A percentile compares a stretch with the other conserved stretches of the same genome.
These are phyloP conservation scores for Pelargonium nanum DNA, from an alignment of 345 rosid genomes.

Conservation along the genomic window DNA sequence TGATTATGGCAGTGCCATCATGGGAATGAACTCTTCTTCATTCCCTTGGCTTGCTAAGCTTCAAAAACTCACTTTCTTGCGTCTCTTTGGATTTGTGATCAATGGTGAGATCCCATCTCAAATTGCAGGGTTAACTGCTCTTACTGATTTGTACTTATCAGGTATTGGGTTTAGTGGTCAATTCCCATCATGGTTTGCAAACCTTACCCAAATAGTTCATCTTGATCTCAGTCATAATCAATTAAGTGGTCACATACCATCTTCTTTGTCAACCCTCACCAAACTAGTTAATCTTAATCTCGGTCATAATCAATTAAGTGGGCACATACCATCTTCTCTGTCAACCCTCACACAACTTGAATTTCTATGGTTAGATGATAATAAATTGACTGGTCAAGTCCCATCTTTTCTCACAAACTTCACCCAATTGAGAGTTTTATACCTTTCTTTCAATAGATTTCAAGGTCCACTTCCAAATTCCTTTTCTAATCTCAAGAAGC, in stretches of 20 bases:
- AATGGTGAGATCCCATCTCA: too few species aligned
- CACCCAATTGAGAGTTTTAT: background rate
- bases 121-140: too few species aligned
- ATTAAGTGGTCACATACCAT: background rate
- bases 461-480: conserved; percentile 15
- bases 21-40: too few species aligned
- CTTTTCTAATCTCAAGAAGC: conserved; percentile 7
- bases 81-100: too few species aligned
- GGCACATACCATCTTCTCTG: too few species aligned
- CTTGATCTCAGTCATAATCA: conserved; percentile 11
- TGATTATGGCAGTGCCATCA: too few species aligned
- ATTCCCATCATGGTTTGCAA: background rate
- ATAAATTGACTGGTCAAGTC: background rate
- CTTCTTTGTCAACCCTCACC: background rate
- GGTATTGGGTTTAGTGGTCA: background rate
- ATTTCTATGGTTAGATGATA: background rate
- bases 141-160: too few species aligned
- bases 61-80: too few species aligned
- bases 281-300: conserved; percentile 3
- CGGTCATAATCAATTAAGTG: too few species aligned
- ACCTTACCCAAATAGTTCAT: conserved; percentile 1
- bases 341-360: too few species aligned
- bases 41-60: too few species aligned
- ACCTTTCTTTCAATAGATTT: conserved; percentile 2
- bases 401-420: background rate